A percentile compares a stretch with the other conserved stretches of the same genome.
phyloP scores from a whole-genome alignment of 78 protist genomes.

The Isochrysis galbana region DNA sequence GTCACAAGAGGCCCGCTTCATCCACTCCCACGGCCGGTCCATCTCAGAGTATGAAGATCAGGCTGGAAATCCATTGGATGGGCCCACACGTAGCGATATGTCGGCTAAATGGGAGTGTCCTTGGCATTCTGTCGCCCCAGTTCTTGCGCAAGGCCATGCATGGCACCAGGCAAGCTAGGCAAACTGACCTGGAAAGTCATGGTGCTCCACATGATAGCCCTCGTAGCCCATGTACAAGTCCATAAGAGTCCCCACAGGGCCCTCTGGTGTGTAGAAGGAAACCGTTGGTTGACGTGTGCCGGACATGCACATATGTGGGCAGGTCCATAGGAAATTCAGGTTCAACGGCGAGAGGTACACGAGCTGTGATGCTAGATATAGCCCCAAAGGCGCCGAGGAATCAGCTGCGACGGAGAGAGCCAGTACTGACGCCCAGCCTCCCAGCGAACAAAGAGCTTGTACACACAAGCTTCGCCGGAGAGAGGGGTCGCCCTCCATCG shows the following conservation, averaged over 20 bases:
- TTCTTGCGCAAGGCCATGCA: too few relatives aligned
- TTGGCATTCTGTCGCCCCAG: too few relatives aligned
- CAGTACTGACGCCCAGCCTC: background rate
- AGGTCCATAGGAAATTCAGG: background rate
- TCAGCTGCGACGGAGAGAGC: background rate
- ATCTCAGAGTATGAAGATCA: too few relatives aligned
- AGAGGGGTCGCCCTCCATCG: background rate
- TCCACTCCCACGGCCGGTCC: too few relatives aligned
- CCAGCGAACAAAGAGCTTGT: background rate
- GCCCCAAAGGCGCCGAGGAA: background rate
- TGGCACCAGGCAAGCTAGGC: too few relatives aligned
- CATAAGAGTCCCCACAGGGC: background rate
- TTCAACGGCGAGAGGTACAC: background rate
- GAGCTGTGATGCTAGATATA: background rate
- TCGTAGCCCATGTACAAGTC: background rate
- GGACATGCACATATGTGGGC: background rate
- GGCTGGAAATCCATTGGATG: too few relatives aligned
- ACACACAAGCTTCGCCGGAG: background rate
- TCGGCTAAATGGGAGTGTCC: too few relatives aligned
- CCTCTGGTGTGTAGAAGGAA: background rate
- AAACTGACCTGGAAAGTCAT: background rate
- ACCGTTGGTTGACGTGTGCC: background rate
- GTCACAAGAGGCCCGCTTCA: too few relatives aligned
- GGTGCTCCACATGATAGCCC: background rate
- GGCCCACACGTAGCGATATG: too few relatives aligned